Conservation (phyloP, 75 land plant species). For the Pinus albicaulis region DNA sequence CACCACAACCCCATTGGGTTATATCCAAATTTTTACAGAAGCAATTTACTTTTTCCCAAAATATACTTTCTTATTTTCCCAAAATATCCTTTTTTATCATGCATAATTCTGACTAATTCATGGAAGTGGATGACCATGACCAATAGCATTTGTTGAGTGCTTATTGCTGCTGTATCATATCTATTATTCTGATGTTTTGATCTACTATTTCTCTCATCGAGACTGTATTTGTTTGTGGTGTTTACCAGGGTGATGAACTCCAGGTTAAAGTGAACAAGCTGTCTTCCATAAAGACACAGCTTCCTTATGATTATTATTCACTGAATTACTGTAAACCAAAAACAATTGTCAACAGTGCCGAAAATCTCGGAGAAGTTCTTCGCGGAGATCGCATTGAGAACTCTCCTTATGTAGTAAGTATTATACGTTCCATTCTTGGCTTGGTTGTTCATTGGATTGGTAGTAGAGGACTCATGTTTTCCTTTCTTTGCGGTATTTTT, state of each 20-base stretch:
- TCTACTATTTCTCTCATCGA: background rate
- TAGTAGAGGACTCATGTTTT: background rate
- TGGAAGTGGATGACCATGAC: no score
- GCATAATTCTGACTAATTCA: no score
- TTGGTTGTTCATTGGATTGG: background rate
- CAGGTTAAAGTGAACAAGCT: conserved; percentile 95
- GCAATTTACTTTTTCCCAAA: no score
- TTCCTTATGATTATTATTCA: conserved; percentile 95
- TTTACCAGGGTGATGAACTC: conserved; percentile 60
- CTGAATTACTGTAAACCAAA: conserved; percentile 82
- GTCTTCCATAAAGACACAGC: conserved; percentile 93
- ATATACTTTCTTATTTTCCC: no score
- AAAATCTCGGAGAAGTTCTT: conserved; percentile 97
- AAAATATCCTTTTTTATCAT: no score
- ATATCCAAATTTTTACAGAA: no score
- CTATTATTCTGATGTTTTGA: no score
- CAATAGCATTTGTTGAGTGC: background rate
- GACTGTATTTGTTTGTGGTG: background rate
- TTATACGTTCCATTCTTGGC: background rate
- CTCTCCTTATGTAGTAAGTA: conserved; percentile 75
- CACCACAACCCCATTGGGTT: no score
- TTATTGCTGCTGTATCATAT: background rate
- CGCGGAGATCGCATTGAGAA: conserved; percentile 99
- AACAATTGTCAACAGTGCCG: conserved; percentile 77
- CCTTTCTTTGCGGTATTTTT: background rate